These are phyloP conservation scores for Angomonas ambiguus DNA, from an alignment of 208 protist genomes.

Conservation along the genomic window DNA sequence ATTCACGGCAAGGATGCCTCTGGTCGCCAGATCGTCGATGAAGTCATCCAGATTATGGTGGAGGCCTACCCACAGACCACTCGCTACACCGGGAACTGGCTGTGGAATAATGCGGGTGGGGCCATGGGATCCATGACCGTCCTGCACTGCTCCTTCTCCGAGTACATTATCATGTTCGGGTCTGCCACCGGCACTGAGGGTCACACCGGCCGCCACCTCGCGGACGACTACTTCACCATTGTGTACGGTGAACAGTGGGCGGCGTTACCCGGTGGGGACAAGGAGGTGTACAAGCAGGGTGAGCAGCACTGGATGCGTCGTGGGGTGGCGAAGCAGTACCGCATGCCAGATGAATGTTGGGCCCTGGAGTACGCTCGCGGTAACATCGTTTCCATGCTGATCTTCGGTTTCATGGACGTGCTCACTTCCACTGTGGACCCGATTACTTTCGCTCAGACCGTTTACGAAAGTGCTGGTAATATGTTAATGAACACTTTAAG, in stretches of 20 bases:
- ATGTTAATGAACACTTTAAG: slow-evolving; percentile 65
- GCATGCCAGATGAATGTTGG: slow-evolving; percentile 88
- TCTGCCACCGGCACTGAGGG: slow-evolving; percentile 85
- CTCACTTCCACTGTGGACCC: slow-evolving; percentile 82
- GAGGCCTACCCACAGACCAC: slow-evolving; percentile 70
- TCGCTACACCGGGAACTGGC: slow-evolving; percentile 52
- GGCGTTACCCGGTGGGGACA: slow-evolving; percentile 22
- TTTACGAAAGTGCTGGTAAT: slow-evolving; percentile 53
- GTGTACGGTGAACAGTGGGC: slow-evolving; percentile 90
- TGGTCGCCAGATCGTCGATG: slow-evolving; percentile 44
- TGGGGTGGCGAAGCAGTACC: slow-evolving; percentile 77
- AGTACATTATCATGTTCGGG: slow-evolving; percentile 93
- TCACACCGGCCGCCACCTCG: slow-evolving; percentile 83
- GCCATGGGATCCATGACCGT: slow-evolving; percentile 91
- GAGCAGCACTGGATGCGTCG: slow-evolving; percentile 74
- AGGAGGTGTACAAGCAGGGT: slow-evolving; percentile 66
- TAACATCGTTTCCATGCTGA: slow-evolving; percentile 89
- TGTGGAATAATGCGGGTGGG: slow-evolving; percentile 90
- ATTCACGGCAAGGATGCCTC: slow-evolving; percentile 29
- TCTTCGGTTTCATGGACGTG: slow-evolving; percentile 88
- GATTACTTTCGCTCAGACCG: slow-evolving; percentile 57
- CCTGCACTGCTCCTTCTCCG: slow-evolving; percentile 86
- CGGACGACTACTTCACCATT: slow-evolving; percentile 90
- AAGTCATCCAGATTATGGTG: slow-evolving; percentile 57
- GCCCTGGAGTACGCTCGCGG: slow-evolving; percentile 91